Evolutionary conservation across 495 filamentous ascomycete species (phyloP).

Genomic region (Tuber calosporum): DNA sequence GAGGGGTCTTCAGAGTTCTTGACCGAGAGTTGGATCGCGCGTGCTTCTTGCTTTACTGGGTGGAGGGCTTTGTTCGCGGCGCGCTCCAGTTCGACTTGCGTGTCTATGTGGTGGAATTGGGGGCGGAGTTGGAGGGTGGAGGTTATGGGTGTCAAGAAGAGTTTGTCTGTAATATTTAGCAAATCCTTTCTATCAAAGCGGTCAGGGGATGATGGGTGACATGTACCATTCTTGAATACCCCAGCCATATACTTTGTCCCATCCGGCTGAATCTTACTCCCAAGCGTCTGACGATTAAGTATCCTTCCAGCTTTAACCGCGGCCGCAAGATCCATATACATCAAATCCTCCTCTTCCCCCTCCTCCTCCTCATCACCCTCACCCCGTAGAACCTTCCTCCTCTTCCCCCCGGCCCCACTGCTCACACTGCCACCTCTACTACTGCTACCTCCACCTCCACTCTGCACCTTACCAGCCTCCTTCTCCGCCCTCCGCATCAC

Average conservation of each 20-base stretch:
- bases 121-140: slow-evolving; percentile 67
- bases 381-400: slow-evolving; percentile 39
- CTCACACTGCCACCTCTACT: slow-evolving; percentile 53
- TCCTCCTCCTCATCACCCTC: slow-evolving; percentile 36
- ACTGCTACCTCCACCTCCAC: slow-evolving; percentile 51
- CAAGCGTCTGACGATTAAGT: slow-evolving; percentile 56
- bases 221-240: slow-evolving; percentile 58
- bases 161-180: slow-evolving; percentile 47
- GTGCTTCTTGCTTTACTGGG: slow-evolving; percentile 49
- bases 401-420: slow-evolving; percentile 46
- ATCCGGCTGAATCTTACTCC: slow-evolving; percentile 57
- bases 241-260: slow-evolving; percentile 65
- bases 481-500: slow-evolving; percentile 50
- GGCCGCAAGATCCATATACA: slow-evolving; percentile 48
- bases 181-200: slow-evolving; percentile 5
- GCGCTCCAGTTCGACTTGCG: slow-evolving; percentile 51
- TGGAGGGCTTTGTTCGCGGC: slow-evolving; percentile 42
- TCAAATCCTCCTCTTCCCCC: slow-evolving; percentile 44
- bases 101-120: slow-evolving; percentile 69
- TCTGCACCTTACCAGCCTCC: slow-evolving; percentile 42
- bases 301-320: slow-evolving; percentile 50
- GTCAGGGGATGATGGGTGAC: neutral
- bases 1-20: slow-evolving; percentile 57
- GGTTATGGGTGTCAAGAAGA: slow-evolving; percentile 61
- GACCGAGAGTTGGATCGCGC: slow-evolving; percentile 60